phyloP scores from a whole-genome alignment of 768 basidiomycete species.

The Daedalea quercina region DNA sequence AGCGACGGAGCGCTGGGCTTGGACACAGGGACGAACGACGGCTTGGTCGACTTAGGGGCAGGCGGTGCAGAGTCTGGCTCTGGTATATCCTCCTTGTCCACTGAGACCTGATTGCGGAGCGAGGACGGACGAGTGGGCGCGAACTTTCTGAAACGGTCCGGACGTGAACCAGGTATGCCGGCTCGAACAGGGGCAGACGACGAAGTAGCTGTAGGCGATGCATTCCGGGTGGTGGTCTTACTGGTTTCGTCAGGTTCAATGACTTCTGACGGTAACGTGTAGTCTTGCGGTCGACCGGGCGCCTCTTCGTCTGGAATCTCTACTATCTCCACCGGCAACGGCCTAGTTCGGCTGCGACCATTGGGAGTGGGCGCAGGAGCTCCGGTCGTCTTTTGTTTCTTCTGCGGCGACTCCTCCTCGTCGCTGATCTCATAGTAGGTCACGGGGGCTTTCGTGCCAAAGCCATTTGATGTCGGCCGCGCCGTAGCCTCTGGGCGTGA shows the following conservation, averaged over 20 bases:
- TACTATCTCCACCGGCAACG: conserved; percentile 14
- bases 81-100: too few species aligned
- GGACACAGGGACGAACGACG: too few species aligned
- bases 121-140: neutral
- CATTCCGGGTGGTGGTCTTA: conserved; percentile 7
- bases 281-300: conserved; percentile 16
- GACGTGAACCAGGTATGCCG: neutral
- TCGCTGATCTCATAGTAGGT: conserved; percentile 33
- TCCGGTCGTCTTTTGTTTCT: conserved; percentile 40
- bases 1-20: too few species aligned
- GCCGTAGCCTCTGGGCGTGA: conserved; percentile 17
- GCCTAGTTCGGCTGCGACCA: neutral
- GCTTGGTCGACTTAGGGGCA: conserved; percentile 1
- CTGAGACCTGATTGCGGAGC: neutral
- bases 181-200: conserved; percentile 3
- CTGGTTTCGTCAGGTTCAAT: conserved; percentile 30
- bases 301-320: conserved; percentile 30
- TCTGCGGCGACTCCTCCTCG: conserved; percentile 30
- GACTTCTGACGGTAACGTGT: conserved; percentile 30
- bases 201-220: conserved; percentile 10
- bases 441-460: conserved; percentile 1
- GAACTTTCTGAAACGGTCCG: neutral
- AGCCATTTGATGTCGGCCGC: conserved; percentile 3
- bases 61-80: neutral
- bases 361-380: conserved; percentile 1